Evolutionary conservation across 129 eudicot species (phyloP).

Genomic region (Centaurea solstitialis): DNA sequence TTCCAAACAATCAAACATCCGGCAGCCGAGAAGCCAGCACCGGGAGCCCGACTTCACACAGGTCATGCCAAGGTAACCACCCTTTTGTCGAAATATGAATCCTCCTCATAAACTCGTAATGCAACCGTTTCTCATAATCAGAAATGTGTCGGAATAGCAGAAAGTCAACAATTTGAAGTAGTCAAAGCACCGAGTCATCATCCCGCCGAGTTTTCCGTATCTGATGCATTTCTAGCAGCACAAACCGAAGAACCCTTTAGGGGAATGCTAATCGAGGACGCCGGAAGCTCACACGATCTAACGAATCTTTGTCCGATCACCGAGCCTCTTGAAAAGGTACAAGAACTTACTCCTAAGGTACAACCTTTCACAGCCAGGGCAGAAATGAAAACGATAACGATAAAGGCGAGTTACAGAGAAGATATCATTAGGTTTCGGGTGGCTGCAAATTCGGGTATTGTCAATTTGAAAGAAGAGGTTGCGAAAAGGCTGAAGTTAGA

Average conservation of each 20-base stretch:
- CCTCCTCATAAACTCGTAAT: slow-evolving; percentile 33
- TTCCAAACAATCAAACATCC: slow-evolving; percentile 28
- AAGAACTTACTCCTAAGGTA: slow-evolving; percentile 41
- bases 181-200: slow-evolving; percentile 41
- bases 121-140: slow-evolving; percentile 34
- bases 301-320: slow-evolving; percentile 59
- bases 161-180: slow-evolving; percentile 41
- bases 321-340: slow-evolving; percentile 53
- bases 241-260: slow-evolving; percentile 62
- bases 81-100: slow-evolving; percentile 40
- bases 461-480: slow-evolving; percentile 71
- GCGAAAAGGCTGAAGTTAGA: slow-evolving; percentile 75
- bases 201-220: slow-evolving; percentile 39
- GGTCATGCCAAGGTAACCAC: slow-evolving; percentile 79
- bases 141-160: slow-evolving; percentile 33
- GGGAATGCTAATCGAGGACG: slow-evolving; percentile 78
- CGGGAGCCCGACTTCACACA: slow-evolving; percentile 82
- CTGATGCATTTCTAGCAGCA: slow-evolving; percentile 39
- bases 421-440: slow-evolving; percentile 82
- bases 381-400: slow-evolving; percentile 57
- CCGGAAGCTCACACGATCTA: slow-evolving; percentile 90
- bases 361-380: slow-evolving; percentile 51
- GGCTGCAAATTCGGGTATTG: slow-evolving; percentile 43
- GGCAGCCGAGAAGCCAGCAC: slow-evolving; percentile 70
- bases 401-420: slow-evolving; percentile 80